Evolutionary conservation across 176 grass and related monocot genomes (phyloP).

Genomic region (Eragrostis curvula): DNA sequence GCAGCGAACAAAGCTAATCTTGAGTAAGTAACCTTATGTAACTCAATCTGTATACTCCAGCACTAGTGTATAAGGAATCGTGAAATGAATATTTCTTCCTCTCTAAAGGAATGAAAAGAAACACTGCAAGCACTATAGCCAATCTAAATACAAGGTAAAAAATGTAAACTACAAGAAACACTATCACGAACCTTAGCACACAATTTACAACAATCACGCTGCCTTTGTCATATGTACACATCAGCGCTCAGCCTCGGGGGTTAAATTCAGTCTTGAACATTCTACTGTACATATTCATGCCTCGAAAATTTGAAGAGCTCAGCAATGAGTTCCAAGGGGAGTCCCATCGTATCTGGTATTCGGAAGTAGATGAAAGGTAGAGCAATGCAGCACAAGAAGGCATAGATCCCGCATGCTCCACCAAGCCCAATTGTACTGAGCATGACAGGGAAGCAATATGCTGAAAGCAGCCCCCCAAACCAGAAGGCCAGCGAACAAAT

Average conservation of each 20-base stretch:
- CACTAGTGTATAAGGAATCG: not conserved
- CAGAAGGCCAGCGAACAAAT: constrained; percentile 88
- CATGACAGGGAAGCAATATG: constrained; percentile 84
- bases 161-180: not conserved
- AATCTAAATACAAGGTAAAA: not conserved
- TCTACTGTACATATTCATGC: constrained; percentile 19
- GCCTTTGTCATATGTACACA: constrained; percentile 50
- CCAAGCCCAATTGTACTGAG: constrained; percentile 67
- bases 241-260: not conserved
- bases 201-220: constrained; percentile 20
- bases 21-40: constrained; percentile 7
- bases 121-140: constrained; percentile 13
- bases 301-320: constrained; percentile 63
- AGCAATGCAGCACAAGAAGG: constrained; percentile 54
- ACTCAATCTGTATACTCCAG: not conserved
- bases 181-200: constrained; percentile 9
- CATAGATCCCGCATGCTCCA: constrained; percentile 71
- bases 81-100: not conserved
- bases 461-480: constrained; percentile 71
- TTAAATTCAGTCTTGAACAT: constrained; percentile 10
- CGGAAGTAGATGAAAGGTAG: constrained; percentile 61
- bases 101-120: not conserved
- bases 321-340: constrained; percentile 83
- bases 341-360: constrained; percentile 71
- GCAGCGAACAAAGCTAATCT: not conserved